Percentiles rank a stretch among this genome's conserved stretches.
These are phyloP conservation scores for Arabidopsis hybrid DNA, from an alignment of 441 rosid species.

Conservation along the genomic window DNA sequence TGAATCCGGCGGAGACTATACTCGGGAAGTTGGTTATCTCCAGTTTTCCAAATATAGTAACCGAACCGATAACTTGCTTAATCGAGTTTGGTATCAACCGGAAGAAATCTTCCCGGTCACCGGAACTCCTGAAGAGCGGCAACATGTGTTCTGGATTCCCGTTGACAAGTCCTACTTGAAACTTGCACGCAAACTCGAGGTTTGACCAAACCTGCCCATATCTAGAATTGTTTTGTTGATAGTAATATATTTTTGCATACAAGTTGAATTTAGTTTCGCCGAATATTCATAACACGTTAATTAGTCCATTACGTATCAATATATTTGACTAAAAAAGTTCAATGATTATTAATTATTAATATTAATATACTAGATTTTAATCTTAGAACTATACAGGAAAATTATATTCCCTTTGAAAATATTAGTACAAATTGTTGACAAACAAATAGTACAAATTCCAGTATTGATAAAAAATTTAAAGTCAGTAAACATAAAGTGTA, in stretches of 20 bases:
- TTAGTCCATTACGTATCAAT: not conserved
- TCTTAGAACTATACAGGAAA: not conserved
- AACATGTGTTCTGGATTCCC: slow-evolving; percentile 68
- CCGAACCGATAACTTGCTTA: slow-evolving; percentile 53
- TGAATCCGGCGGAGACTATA: slow-evolving; percentile 74
- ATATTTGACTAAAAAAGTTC: not conserved
- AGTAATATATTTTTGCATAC: not conserved
- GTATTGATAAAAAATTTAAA: too few relatives aligned
- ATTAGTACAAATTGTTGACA: too few relatives aligned
- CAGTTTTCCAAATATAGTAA: slow-evolving; percentile 48
- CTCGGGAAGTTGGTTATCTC: slow-evolving; percentile 60
- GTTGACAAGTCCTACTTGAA: slow-evolving; percentile 55
- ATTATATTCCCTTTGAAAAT: too few relatives aligned
- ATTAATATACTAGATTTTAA: not conserved
- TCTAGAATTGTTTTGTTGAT: too few relatives aligned
- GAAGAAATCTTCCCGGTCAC: slow-evolving; percentile 71
- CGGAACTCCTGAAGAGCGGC: slow-evolving; percentile 67
- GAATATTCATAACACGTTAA: not conserved
- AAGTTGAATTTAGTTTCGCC: not conserved
- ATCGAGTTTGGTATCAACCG: slow-evolving; percentile 75
- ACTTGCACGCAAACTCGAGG: slow-evolving; percentile 51
- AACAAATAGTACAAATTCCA: too few relatives aligned
- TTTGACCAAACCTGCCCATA: slow-evolving; percentile 15
- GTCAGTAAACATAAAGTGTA: too few relatives aligned
- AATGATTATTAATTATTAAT: too few relatives aligned